These are phyloP conservation scores for Dipteronia dyeriana DNA, from an alignment of 345 rosid species.

Conservation along the genomic window DNA sequence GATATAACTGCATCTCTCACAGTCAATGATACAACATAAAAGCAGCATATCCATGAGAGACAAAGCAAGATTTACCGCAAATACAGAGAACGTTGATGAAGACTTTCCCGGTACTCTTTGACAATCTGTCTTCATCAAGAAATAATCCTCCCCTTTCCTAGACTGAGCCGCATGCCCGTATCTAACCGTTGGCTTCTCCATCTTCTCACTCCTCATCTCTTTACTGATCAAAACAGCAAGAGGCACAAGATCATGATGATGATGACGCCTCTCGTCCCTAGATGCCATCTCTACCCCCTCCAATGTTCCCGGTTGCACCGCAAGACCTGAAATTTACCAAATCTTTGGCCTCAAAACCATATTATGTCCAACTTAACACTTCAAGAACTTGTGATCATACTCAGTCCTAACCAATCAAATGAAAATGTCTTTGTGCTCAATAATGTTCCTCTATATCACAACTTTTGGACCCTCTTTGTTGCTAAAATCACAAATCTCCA, in stretches of 20 bases:
- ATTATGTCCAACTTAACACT: constrained; percentile 10
- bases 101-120: constrained; percentile 65
- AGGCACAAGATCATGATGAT: constrained; percentile 62
- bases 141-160: constrained; percentile 87
- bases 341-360: constrained; percentile 24
- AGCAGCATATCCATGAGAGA: neutral
- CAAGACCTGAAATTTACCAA: constrained; percentile 29
- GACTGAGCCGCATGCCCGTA: constrained; percentile 79
- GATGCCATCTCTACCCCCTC: constrained; percentile 51
- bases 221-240: constrained; percentile 73
- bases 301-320: constrained; percentile 18
- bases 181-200: constrained; percentile 77
- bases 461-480: constrained; percentile 9
- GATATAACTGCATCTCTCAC: neutral
- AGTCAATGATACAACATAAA: neutral
- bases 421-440: constrained; percentile 6
- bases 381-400: neutral
- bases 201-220: constrained; percentile 68
- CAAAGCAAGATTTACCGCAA: constrained; percentile 52
- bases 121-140: constrained; percentile 68
- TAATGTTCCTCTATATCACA: constrained; percentile 7
- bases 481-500: constrained; percentile 13
- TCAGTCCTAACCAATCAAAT: constrained; percentile 10
- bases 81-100: constrained; percentile 67
- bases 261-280: constrained; percentile 52